A percentile compares a stretch with the other conserved stretches of the same genome.
Conservation (phyloP, 2,329 filamentous ascomycete genomes). For the Dactylellina parvicollis region DNA sequence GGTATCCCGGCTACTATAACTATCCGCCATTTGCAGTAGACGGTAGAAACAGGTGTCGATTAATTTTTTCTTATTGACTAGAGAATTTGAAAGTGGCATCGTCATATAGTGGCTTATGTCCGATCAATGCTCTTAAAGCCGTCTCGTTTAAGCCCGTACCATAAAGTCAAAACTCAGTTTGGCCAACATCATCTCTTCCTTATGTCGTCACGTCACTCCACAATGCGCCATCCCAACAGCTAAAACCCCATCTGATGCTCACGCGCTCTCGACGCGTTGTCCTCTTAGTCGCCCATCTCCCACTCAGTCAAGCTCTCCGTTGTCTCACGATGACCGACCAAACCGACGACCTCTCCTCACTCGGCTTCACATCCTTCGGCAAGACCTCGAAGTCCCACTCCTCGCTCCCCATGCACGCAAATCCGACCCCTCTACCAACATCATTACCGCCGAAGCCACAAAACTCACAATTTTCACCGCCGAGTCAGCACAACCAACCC, state of each 20-base stretch:
- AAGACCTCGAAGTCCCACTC: constrained; percentile 28
- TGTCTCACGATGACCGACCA: constrained; percentile 22
- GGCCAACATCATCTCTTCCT: neutral
- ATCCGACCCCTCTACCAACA: constrained; percentile 9
- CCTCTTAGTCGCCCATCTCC: neutral
- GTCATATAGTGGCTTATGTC: too few species aligned
- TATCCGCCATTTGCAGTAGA: too few species aligned
- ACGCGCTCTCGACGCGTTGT: constrained; percentile 6
- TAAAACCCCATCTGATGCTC: constrained; percentile 1
- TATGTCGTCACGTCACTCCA: neutral
- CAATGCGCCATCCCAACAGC: neutral
- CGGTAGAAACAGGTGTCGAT: too few species aligned
- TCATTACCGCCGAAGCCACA: constrained; percentile 28
- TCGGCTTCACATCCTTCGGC: constrained; percentile 51
- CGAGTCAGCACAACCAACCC: constrained; percentile 2
- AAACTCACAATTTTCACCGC: neutral
- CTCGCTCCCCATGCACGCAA: constrained; percentile 36
- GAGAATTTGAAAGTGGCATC: too few species aligned
- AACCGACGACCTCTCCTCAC: constrained; percentile 35
- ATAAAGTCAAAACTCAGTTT: too few species aligned
- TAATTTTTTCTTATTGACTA: too few species aligned
- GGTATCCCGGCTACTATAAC: too few species aligned
- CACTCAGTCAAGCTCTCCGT: neutral
- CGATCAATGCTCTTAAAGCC: too few species aligned
- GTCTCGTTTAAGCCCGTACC: too few species aligned